Evolutionary conservation across 2,329 filamentous ascomycete species (phyloP), one percentile per base, ranked within the genome.

Genomic region (Aspergillus proliferans): DNA sequence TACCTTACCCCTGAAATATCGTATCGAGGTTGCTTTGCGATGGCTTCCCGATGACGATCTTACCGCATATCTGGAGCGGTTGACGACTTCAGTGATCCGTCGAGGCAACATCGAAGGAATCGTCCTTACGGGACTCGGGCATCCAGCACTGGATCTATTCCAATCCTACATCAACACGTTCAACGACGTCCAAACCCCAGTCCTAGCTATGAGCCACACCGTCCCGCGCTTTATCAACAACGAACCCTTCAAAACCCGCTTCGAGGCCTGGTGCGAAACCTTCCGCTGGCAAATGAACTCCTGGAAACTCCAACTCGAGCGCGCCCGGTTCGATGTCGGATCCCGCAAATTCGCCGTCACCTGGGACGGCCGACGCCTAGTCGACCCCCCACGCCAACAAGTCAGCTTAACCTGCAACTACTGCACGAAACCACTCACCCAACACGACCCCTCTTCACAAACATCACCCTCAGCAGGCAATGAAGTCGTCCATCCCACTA

Each of bases 161-260:
- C 76, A 80, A 56, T 77, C 76, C 6, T 83, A 84, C 60, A 78
- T 85, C 51, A 71, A 72, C 47, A 77, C 76, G 46, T 82, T 78
- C 58, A 76, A 78, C 49, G 82, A 84, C 54, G 65, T 84, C 1
- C 82, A 85, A 66, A 83, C 81, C 2, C 77, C 81, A 1, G 81
- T 84, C 0, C 68, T 85, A 1, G 78, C 79, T 24, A 77, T 81
- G 59, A 78, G 78, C 30, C 76, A 80, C 54, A 78, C 79, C 0
- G 77, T 79, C 43, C 81, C 82, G 0, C 72, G 78, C 1, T 82
- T 82, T 61, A 72, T 84, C 51, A 74, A 76, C 54, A 77, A 82
- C 52, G 49, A 59, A 38, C 69, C 76, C 40, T 71, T 76, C 55
- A 75, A 80, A 52, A 53, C 72, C 0, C 77, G 76, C 49, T 83